phyloP scores from a whole-genome alignment of 352 stramenopile genomes.

The Phytophthora chlamydospora region DNA sequence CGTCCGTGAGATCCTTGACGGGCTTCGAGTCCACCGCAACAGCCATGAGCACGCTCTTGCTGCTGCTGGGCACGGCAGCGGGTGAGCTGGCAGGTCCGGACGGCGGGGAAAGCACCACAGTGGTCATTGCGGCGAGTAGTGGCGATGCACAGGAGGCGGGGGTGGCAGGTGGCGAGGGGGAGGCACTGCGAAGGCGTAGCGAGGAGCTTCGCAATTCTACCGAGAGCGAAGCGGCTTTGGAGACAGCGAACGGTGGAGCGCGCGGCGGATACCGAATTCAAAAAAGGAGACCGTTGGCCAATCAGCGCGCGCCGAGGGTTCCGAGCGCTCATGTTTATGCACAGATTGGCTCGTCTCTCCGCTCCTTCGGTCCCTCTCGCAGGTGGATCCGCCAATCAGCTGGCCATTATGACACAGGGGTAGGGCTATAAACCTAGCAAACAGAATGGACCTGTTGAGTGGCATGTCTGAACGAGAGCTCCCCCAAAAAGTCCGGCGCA shows the following conservation, averaged over 20 bases:
- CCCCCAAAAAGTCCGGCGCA: too few species aligned
- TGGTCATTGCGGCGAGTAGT: constrained; percentile 44
- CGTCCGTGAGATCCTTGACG: constrained; percentile 21
- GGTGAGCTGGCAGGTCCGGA: constrained; percentile 31
- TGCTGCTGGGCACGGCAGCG: constrained; percentile 25
- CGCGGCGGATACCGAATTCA: constrained; percentile 22
- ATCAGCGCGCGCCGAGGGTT: constrained; percentile 1
- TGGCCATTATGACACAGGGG: too few species aligned
- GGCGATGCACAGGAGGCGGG: background rate
- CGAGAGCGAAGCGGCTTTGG: constrained; percentile 26
- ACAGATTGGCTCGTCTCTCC: too few species aligned
- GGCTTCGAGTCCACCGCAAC: constrained; percentile 23
- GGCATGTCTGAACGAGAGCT: too few species aligned
- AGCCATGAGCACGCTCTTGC: constrained; percentile 28
- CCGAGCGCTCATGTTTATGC: too few species aligned
- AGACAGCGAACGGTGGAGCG: constrained; percentile 25
- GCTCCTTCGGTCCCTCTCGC: too few species aligned
- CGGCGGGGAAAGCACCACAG: constrained; percentile 51
- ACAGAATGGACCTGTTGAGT: background rate
- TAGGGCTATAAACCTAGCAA: background rate
- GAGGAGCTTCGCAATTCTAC: constrained; percentile 4
- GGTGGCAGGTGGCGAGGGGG: constrained; percentile 6
- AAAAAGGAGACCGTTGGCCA: constrained; percentile 16
- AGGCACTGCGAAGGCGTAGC: constrained; percentile 3
- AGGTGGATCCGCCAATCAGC: too few species aligned